Conservation (phyloP, 495 filamentous ascomycete species). For the Penicillium lagena region DNA sequence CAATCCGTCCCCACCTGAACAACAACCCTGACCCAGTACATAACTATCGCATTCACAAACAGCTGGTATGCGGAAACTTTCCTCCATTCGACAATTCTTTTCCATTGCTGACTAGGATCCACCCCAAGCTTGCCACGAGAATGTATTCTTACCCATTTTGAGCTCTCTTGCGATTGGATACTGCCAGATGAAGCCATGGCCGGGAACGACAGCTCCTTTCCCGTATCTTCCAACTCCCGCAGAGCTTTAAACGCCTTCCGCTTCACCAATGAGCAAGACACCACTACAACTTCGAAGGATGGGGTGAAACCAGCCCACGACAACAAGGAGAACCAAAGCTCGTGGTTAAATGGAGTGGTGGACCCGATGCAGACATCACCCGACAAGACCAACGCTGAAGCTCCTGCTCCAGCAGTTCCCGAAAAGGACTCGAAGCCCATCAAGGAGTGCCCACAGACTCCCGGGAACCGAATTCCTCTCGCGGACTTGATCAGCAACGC, state of each 20-base stretch:
- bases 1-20: not conserved
- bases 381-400: slow-evolving; percentile 12
- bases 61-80: not conserved
- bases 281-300: slow-evolving; percentile 25
- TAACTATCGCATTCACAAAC: not conserved
- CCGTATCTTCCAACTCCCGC: slow-evolving; percentile 48
- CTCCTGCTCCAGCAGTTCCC: slow-evolving; percentile 1
- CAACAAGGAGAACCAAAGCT: slow-evolving; percentile 34
- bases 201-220: slow-evolving; percentile 16
- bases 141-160: slow-evolving; percentile 20
- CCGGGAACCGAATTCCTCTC: slow-evolving; percentile 65
- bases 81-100: not conserved
- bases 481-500: slow-evolving; percentile 73
- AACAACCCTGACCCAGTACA: not conserved
- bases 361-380: slow-evolving; percentile 19
- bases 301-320: slow-evolving; percentile 15
- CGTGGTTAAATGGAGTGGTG: slow-evolving; percentile 36
- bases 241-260: slow-evolving; percentile 55
- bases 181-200: slow-evolving; percentile 17
- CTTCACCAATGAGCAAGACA: slow-evolving; percentile 27
- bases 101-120: slow-evolving; percentile 13
- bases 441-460: slow-evolving; percentile 61
- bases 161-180: slow-evolving; percentile 4
- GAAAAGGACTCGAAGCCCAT: slow-evolving; percentile 23
- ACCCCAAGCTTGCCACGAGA: slow-evolving; percentile 9